Base-by-base conservation (phyloP, 176 grass and related monocot species). In the Triticum aestivum region DNA sequence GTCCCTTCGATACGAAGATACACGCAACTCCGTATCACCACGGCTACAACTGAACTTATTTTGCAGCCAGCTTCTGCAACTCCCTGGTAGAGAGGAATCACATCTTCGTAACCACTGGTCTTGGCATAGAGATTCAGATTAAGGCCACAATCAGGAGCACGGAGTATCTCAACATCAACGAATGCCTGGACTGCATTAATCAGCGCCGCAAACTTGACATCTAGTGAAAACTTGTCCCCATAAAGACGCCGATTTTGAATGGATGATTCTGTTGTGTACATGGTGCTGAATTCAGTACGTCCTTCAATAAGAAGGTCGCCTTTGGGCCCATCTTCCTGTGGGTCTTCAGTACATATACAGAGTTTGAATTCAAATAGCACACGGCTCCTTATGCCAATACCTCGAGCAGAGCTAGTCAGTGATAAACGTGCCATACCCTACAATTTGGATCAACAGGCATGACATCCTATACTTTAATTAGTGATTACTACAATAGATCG, bases 331-430 rank as follows among this genome's bases (percentile, higher is more conserved):
- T 81, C n/a, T 21, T 87, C 78, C 21, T 9, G 11, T 65, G 56
- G 15, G 17, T 52, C 77, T 51, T 81, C 78, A 14, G 29, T 39
- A 7, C 29, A 6, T 23, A 69, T 56, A 77, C 59, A 81, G 1
- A 82, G 78, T 13, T 74, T 63, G 15, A 81, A 87, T 65, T 87
- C 85, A 0, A 87, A 56, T 42, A 87, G 11, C 39, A 69, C 78
- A 6, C 26, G 39, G 77, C 78, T 87, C 64, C 20, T 65, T 2
- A 81, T 87, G 39, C 27, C 26, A 38, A 87, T 87, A 80, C 78
- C 39, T 81, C 78, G 44, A 65, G 59, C 58, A 82, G 59, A 59
- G n/a, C 69, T 66, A 54, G 11, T 3, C 65, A 68, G 2, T 34
- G 65, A 42, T 75, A 87, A 67, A 11, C n/a, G 45, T 56, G 42